Evolutionary conservation across 1,284 basidiomycete species (phyloP).

Genomic region (Taiwanofungus camphoratus): DNA sequence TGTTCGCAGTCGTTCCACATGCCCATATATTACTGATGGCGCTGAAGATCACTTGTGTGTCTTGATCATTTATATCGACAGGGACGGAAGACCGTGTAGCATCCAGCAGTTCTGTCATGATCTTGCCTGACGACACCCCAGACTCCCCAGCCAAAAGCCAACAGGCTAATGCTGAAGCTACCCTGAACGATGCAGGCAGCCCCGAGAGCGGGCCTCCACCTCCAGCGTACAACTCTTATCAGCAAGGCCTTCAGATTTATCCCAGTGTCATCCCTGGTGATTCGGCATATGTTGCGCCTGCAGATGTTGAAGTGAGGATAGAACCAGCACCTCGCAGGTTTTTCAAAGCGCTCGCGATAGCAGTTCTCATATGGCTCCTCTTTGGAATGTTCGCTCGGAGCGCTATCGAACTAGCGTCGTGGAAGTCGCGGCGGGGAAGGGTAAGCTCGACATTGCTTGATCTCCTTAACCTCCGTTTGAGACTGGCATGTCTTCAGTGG

Average conservation of each 20-base stretch:
- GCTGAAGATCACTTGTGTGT: too few relatives aligned
- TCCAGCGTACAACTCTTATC: constrained; percentile 17
- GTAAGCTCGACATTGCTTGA: constrained; percentile 1
- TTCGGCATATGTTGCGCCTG: neutral
- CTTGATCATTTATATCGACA: too few relatives aligned
- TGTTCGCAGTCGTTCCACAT: too few relatives aligned
- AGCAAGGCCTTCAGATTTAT: neutral
- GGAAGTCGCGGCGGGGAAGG: constrained; percentile 1
- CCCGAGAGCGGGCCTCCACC: constrained; percentile 13
- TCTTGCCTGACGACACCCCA: constrained; percentile 24
- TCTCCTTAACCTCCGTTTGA: neutral
- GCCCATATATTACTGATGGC: too few relatives aligned
- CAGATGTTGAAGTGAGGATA: constrained; percentile 1
- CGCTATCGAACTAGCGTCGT: constrained; percentile 8
- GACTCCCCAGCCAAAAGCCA: constrained; percentile 16
- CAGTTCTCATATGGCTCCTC: constrained; percentile 22
- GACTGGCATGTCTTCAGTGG: neutral
- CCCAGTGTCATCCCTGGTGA: neutral
- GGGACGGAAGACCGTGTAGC: too few relatives aligned
- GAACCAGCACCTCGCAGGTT: constrained; percentile 22
- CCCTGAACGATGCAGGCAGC: constrained; percentile 11
- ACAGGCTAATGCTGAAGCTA: constrained; percentile 11
- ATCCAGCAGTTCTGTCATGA: too few relatives aligned
- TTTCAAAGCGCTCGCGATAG: constrained; percentile 23
- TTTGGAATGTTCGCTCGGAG: constrained; percentile 18